These are phyloP conservation scores for Ganoderma leucocontextum DNA, from an alignment of 1,284 basidiomycete species.

Conservation along the genomic window DNA sequence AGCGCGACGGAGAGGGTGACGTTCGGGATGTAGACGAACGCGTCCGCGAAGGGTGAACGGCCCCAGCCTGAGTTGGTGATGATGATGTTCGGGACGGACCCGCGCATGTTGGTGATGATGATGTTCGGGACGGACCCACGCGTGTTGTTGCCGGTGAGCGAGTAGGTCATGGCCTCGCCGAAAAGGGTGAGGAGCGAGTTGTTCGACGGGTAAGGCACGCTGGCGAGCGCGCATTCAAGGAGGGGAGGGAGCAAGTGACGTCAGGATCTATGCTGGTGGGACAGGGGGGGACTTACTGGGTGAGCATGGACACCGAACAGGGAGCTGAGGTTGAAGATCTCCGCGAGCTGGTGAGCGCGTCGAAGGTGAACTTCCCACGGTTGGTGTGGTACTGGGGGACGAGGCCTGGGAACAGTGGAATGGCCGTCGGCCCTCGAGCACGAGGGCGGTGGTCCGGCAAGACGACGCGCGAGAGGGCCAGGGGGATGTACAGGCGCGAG, in stretches of 20 bases:
- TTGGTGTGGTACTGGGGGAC: constrained; percentile 65
- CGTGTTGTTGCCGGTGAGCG: constrained; percentile 68
- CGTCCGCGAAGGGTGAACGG: too few species aligned
- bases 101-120: too few species aligned
- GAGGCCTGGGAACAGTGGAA: not conserved
- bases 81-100: too few species aligned
- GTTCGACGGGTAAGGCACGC: constrained; percentile 72
- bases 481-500: not conserved
- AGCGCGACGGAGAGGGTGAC: too few species aligned
- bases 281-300: constrained; percentile 37
- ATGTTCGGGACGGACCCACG: constrained; percentile 67
- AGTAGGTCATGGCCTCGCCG: constrained; percentile 62
- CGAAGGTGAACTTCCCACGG: constrained; percentile 55
- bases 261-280: not conserved
- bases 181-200: constrained; percentile 70
- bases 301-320: constrained; percentile 70
- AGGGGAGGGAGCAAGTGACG: too few species aligned
- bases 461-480: not conserved
- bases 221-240: constrained; percentile 33
- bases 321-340: constrained; percentile 60
- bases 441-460: not conserved
- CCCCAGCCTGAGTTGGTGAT: constrained; percentile 78
- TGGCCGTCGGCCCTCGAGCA: not conserved
- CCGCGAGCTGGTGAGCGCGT: constrained; percentile 59
- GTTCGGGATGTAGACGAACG: too few species aligned